phyloP scores from a whole-genome alignment of 805 yeast genomes.

The Osmozyma mogii region DNA sequence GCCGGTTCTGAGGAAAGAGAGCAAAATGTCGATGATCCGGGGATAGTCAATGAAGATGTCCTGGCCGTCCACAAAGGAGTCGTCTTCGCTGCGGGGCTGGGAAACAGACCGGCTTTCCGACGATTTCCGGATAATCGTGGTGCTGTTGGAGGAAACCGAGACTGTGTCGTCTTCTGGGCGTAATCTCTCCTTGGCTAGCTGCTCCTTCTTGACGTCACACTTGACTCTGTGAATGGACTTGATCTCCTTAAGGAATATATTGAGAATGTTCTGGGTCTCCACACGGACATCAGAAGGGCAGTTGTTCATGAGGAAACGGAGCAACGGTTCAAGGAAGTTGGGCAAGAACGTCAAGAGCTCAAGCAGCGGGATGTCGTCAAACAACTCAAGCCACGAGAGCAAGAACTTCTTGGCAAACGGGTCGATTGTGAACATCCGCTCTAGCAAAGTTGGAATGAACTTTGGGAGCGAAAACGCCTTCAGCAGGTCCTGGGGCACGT shows the following conservation, averaged over 20 bases:
- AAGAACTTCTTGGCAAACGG: constrained; percentile 88
- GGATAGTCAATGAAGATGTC: constrained; percentile 77
- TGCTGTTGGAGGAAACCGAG: constrained; percentile 21
- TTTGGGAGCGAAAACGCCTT: constrained; percentile 76
- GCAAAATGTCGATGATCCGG: constrained; percentile 69
- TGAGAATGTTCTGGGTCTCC: constrained; percentile 73
- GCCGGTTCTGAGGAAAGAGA: constrained; percentile 60
- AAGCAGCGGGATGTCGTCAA: constrained; percentile 87
- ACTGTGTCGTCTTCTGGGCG: constrained; percentile 14
- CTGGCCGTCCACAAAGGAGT: constrained; percentile 41
- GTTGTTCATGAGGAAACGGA: constrained; percentile 67
- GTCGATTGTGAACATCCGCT: constrained; percentile 84
- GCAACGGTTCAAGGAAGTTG: constrained; percentile 76
- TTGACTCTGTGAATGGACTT: constrained; percentile 67
- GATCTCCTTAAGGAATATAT: constrained; percentile 71
- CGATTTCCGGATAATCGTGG: constrained; percentile 15
- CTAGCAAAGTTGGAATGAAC: constrained; percentile 86
- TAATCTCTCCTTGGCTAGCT: constrained; percentile 11
- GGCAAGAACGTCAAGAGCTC: constrained; percentile 85
- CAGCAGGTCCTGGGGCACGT: constrained; percentile 50
- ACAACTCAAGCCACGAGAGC: constrained; percentile 88
- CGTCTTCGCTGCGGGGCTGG: constrained; percentile 9
- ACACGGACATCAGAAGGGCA: constrained; percentile 84
- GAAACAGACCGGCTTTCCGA: constrained; percentile 3
- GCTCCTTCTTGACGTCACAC: constrained; percentile 33